phyloP scores from a whole-genome alignment of 495 filamentous ascomycete species.

The Hamigera avellanea region DNA sequence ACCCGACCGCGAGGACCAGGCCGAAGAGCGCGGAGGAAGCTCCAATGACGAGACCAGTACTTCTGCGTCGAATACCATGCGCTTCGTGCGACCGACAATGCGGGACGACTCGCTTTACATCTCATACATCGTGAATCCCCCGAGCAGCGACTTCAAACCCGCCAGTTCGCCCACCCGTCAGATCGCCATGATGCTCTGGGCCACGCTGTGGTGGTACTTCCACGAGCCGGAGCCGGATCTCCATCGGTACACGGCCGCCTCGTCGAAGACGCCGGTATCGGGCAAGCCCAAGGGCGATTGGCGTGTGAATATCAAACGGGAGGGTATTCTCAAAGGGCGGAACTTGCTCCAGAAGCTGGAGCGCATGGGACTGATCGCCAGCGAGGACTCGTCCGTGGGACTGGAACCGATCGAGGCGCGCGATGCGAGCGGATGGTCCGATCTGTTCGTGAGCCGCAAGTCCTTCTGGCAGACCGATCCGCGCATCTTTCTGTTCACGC shows the following conservation, averaged over 20 bases:
- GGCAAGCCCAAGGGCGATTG: conserved; percentile 80
- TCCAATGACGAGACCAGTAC: conserved; percentile 10
- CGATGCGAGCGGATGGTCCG: conserved; percentile 52
- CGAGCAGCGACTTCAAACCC: conserved; percentile 66
- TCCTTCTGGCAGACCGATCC: conserved; percentile 91
- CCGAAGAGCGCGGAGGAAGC: conserved; percentile 11
- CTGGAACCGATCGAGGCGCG: conserved; percentile 44
- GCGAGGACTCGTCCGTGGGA: conserved; percentile 65
- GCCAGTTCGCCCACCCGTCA: conserved; percentile 68
- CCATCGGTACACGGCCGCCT: conserved; percentile 48
- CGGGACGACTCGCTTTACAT: conserved; percentile 76
- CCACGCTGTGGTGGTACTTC: conserved; percentile 94
- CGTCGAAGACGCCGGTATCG: conserved; percentile 46
- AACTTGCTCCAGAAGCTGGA: conserved; percentile 83
- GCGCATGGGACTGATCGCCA: conserved; percentile 78
- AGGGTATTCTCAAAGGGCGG: conserved; percentile 74
- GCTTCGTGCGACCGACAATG: conserved; percentile 62
- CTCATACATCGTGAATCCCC: conserved; percentile 78
- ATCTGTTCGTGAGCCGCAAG: conserved; percentile 70
- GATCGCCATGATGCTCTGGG: conserved; percentile 94
- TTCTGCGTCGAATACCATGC: conserved; percentile 14
- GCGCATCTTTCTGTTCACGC: conserved; percentile 75
- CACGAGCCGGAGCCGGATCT: conserved; percentile 45
- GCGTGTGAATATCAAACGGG: conserved; percentile 71
- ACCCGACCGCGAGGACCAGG: conserved; percentile 4